Evolutionary conservation across 345 rosid genomes (phyloP).

Genomic region (Corymbia maculata): DNA sequence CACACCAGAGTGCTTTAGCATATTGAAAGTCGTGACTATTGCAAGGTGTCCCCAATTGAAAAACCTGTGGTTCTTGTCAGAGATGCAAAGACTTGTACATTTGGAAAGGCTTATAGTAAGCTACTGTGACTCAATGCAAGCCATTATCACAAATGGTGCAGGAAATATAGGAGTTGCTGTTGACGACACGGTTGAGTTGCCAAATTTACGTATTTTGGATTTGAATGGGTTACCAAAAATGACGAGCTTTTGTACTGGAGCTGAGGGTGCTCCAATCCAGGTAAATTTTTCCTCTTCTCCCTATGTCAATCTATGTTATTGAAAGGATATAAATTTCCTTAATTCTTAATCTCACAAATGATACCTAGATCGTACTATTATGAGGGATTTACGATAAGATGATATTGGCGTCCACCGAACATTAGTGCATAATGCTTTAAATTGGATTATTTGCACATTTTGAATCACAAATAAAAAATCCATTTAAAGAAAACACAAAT

Average conservation of each 20-base stretch:
- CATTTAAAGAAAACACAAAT: not conserved
- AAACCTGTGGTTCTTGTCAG: rapidly evolving
- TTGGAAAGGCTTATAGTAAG: not conserved
- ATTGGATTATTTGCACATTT: not conserved
- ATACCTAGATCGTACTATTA: no score
- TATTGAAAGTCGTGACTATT: rapidly evolving
- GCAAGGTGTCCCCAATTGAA: rapidly evolving
- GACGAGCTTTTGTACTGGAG: not conserved
- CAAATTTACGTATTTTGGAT: rapidly evolving
- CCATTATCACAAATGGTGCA: not conserved
- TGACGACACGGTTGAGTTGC: not conserved
- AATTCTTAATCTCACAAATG: no score
- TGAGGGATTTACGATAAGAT: not conserved
- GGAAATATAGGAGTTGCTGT: rapidly evolving
- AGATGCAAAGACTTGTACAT: not conserved
- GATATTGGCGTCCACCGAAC: not conserved
- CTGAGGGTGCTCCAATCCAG: not conserved
- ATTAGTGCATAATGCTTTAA: not conserved
- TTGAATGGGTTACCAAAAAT: rapidly evolving
- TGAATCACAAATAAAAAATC: not conserved
- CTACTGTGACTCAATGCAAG: not conserved
- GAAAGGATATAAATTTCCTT: not conserved
- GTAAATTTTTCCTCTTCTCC: no score
- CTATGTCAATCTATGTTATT: no score
- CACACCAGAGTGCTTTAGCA: rapidly evolving